Conservation (phyloP, 2,329 filamentous ascomycete genomes). For the Xylaria sp. region DNA sequence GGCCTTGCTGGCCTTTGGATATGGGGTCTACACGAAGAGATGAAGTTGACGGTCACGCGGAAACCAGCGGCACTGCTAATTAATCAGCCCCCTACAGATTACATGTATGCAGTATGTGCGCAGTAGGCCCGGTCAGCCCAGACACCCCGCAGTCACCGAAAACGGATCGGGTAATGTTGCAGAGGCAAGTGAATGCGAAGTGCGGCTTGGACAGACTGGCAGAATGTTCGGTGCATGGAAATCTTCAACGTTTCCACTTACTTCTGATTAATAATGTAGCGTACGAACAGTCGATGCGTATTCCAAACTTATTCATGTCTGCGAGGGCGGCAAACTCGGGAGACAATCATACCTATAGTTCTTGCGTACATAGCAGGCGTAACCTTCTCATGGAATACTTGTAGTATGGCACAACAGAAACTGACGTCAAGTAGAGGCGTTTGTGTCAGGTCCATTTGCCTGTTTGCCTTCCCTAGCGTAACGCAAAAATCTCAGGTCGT, state of each 20-base stretch:
- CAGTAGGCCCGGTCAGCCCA: neutral
- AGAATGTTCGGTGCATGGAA: neutral
- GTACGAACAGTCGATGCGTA: too few species aligned
- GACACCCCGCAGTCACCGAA: neutral
- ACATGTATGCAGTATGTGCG: too few species aligned
- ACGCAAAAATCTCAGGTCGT: neutral
- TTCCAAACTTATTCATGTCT: too few species aligned
- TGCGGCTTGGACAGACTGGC: neutral
- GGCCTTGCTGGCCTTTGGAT: too few species aligned
- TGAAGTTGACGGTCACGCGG: too few species aligned
- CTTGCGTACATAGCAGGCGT: too few species aligned
- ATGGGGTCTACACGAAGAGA: too few species aligned
- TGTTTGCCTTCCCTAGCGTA: too few species aligned
- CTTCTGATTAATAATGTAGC: too few species aligned
- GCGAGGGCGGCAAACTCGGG: too few species aligned
- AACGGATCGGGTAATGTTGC: neutral
- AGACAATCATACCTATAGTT: too few species aligned
- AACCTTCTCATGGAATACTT: neutral
- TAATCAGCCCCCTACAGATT: too few species aligned
- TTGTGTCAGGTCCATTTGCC: neutral
- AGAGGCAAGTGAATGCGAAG: neutral
- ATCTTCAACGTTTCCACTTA: neutral
- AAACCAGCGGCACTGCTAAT: neutral
- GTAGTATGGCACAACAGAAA: neutral
- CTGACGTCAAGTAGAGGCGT: neutral